phyloP scores from a whole-genome alignment of 345 rosid species.

The Eucalyptus camaldulensis region DNA sequence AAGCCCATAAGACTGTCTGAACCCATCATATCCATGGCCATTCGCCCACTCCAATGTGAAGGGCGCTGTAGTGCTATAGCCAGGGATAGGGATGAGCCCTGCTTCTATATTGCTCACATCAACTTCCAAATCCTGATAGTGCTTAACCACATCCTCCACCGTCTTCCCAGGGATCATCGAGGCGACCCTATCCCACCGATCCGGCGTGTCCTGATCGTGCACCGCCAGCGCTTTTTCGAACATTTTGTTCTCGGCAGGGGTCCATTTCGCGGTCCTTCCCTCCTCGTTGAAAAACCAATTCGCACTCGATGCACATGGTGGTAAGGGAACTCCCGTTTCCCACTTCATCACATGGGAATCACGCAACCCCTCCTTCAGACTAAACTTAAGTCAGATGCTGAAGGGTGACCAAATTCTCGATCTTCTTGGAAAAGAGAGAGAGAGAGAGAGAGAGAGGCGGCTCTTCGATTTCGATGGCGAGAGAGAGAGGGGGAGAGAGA shows the following conservation, averaged over 20 bases:
- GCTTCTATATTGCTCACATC: conserved; percentile 67
- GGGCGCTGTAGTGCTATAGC: conserved; percentile 29
- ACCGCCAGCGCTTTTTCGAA: conserved; percentile 81
- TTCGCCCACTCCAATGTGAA: conserved; percentile 49
- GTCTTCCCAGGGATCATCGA: conserved; percentile 63
- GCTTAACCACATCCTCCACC: conserved; percentile 45
- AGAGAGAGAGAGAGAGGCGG: neutral
- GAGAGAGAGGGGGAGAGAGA: neutral
- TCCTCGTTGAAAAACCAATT: conserved; percentile 52
- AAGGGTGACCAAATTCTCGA: neutral
- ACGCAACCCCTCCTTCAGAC: neutral
- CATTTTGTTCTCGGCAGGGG: conserved; percentile 66
- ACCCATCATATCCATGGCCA: conserved; percentile 27
- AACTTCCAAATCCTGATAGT: conserved; percentile 49
- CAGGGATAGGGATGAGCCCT: conserved; percentile 47
- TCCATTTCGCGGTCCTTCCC: conserved; percentile 45
- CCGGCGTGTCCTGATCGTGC: conserved; percentile 52
- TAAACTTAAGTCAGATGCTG: neutral
- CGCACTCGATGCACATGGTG: conserved; percentile 24
- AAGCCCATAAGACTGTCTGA: conserved; percentile 29
- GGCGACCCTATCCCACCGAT: conserved; percentile 54
- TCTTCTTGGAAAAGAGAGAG: neutral
- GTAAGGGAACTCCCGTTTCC: conserved; percentile 55
- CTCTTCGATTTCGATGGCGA: neutral
- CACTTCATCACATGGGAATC: conserved; percentile 31